A percentile compares a stretch with the other conserved stretches of the same genome.
Conservation (phyloP, 768 basidiomycete genomes). For the Lyophyllum decastes region DNA sequence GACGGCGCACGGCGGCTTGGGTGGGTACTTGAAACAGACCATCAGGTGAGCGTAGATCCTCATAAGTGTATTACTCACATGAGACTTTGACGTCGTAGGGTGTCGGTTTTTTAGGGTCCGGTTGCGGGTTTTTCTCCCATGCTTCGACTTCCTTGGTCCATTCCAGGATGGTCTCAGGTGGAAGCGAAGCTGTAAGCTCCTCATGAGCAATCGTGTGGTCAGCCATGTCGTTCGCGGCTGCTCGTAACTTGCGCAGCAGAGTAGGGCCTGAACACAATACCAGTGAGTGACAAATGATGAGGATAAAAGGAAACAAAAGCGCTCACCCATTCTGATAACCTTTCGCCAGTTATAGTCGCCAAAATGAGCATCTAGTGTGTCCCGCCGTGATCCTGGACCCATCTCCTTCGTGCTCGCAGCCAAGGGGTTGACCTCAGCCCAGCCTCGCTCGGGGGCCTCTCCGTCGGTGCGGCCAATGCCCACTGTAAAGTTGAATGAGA, state of each 20-base stretch:
- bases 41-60: neutral
- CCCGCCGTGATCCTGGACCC: conserved; percentile 30
- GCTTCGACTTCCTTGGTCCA: conserved; percentile 15
- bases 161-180: neutral
- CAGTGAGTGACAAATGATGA: neutral
- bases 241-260: conserved; percentile 9
- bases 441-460: conserved; percentile 32
- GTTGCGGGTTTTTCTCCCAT: conserved; percentile 12
- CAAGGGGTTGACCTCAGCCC: conserved; percentile 26
- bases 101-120: conserved; percentile 1
- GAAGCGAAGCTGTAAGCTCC: conserved; percentile 9
- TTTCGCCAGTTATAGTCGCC: conserved; percentile 30
- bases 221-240: conserved; percentile 6
- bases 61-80: conserved; percentile 8
- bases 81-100: conserved; percentile 5
- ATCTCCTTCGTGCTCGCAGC: conserved; percentile 35
- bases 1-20: conserved; percentile 2
- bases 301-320: no score
- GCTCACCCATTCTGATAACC: conserved; percentile 21
- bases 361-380: conserved; percentile 28
- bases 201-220: conserved; percentile 5
- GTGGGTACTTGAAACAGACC: neutral
- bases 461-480: conserved; percentile 34
- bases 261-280: conserved; percentile 5
- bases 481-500: conserved; percentile 21